Evolutionary conservation across 2,329 filamentous ascomycete species (phyloP).

Genomic region (Emergomyces orientalis): DNA sequence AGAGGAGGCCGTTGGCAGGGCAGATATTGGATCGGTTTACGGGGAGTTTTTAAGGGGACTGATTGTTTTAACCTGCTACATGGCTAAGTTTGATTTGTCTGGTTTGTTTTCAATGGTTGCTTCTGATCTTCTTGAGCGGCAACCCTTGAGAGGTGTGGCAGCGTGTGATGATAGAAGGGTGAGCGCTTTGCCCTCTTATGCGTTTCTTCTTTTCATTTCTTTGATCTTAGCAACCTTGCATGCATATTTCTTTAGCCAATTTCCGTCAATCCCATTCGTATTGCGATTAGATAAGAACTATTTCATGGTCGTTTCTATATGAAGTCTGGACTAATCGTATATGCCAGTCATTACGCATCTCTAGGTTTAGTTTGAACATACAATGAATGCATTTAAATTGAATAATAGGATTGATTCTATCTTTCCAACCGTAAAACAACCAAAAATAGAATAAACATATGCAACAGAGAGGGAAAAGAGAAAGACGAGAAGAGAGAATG

Average conservation of each 20-base stretch:
- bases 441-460: neutral
- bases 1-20: constrained; percentile 20
- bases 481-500: neutral
- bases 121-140: neutral
- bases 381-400: neutral
- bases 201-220: neutral
- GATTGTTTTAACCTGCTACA: too few relatives aligned
- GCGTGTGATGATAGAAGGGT: neutral
- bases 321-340: neutral
- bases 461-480: neutral
- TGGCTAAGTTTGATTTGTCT: too few relatives aligned
- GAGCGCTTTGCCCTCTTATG: neutral
- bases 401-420: neutral
- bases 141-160: neutral
- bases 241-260: neutral
- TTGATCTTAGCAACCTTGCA: neutral
- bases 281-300: neutral
- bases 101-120: neutral
- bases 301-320: neutral
- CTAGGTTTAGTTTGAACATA: neutral
- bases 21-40: constrained; percentile 26
- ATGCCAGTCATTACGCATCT: neutral
- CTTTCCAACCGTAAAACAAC: neutral
- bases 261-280: neutral
- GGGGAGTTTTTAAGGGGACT: constrained; percentile 20